These are phyloP conservation scores for Naegleria fowleri DNA, from an alignment of 208 protist species.

Conservation along the genomic window DNA sequence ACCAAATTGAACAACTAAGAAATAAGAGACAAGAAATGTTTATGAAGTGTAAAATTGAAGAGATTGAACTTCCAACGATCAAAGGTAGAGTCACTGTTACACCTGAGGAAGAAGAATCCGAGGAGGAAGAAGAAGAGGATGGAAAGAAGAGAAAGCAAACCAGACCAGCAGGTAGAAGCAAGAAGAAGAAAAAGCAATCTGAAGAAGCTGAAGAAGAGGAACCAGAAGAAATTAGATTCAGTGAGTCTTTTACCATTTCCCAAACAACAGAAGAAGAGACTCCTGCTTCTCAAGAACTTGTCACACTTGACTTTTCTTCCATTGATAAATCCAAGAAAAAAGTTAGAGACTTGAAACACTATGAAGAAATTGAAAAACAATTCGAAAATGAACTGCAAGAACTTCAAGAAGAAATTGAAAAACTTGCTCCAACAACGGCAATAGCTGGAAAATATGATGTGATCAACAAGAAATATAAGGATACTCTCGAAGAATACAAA, in stretches of 20 bases:
- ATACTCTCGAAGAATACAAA: constrained; percentile 64
- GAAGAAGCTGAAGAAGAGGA: constrained; percentile 26
- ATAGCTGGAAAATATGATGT: constrained; percentile 55
- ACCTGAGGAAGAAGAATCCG: neutral
- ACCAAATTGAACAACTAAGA: constrained; percentile 67
- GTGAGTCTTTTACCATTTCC: constrained; percentile 56
- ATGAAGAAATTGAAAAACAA: constrained; percentile 58
- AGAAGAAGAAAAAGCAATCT: neutral
- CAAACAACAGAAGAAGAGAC: neutral
- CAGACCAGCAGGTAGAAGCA: neutral
- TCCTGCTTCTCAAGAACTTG: constrained; percentile 31
- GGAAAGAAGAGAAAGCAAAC: constrained; percentile 30
- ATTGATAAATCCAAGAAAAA: constrained; percentile 55
- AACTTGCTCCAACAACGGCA: constrained; percentile 70
- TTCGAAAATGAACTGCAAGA: constrained; percentile 53
- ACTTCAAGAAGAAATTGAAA: constrained; percentile 61
- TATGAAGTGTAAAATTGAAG: constrained; percentile 71
- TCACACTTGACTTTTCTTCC: constrained; percentile 61
- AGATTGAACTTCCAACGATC: constrained; percentile 53
- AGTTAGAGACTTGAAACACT: constrained; percentile 47
- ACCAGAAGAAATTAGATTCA: constrained; percentile 38
- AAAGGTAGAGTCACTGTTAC: constrained; percentile 49
- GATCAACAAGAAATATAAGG: constrained; percentile 64
- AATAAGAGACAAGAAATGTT: constrained; percentile 64
- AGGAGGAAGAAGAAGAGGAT: constrained; percentile 19